These are phyloP conservation scores for Ceriops tagal DNA, from an alignment of 345 rosid genomes.

Conservation along the genomic window DNA sequence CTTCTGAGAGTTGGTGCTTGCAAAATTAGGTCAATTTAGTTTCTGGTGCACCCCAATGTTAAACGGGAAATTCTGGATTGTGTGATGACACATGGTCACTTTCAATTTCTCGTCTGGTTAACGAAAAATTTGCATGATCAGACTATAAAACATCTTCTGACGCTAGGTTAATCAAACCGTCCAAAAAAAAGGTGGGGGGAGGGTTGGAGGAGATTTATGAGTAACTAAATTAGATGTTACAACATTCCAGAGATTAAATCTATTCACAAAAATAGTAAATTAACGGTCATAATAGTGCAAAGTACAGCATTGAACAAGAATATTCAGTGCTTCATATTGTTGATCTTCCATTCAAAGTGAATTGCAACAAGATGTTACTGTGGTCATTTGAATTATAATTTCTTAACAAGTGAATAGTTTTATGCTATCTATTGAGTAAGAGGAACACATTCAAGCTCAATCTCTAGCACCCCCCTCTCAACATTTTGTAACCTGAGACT, in stretches of 20 bases:
- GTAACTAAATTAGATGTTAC: too few relatives aligned
- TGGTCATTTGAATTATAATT: not conserved
- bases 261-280: conserved; percentile 5
- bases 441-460: conserved; percentile 90
- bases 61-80: too few relatives aligned
- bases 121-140: too few relatives aligned
- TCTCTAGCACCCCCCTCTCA: conserved; percentile 80
- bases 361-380: not conserved
- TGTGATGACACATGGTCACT: too few relatives aligned
- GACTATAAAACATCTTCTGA: too few relatives aligned
- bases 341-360: not conserved
- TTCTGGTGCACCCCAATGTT: too few relatives aligned
- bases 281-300: not conserved
- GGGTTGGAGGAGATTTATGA: too few relatives aligned
- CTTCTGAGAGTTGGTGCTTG: too few relatives aligned
- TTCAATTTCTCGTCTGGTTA: too few relatives aligned
- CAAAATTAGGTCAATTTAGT: too few relatives aligned
- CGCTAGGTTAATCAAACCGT: too few relatives aligned
- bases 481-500: conserved; percentile 77
- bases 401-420: not conserved
- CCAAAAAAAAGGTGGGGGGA: too few relatives aligned
- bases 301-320: conserved; percentile 1
- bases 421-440: conserved; percentile 57
- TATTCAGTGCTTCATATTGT: not conserved
- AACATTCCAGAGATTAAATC: not conserved